Conservation (phyloP, 306 rosid species). For the Styphnolobium japonicum region DNA sequence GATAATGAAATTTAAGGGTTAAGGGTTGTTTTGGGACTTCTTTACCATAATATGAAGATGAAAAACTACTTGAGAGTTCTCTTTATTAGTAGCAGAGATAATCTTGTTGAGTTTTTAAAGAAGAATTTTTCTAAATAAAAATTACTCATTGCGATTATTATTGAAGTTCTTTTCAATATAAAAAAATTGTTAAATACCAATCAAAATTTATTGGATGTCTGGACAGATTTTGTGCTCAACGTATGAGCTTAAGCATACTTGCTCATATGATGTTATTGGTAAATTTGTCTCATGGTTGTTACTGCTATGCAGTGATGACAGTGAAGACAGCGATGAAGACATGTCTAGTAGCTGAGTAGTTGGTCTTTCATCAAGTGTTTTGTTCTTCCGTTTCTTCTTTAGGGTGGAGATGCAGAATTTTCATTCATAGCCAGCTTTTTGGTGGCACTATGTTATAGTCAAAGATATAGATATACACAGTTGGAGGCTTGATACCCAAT, state of each 20-base stretch:
- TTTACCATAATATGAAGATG: not conserved
- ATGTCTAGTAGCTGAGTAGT: conserved; percentile 43
- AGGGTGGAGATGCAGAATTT: not conserved
- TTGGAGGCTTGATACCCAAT: conserved; percentile 40
- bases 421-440: conserved; percentile 20
- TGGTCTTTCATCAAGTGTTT: not conserved
- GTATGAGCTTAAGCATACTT: not conserved
- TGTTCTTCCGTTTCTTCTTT: conserved; percentile 1
- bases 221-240: not conserved
- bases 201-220: not conserved
- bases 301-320: conserved; percentile 66
- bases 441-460: not conserved
- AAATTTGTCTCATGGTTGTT: conserved; percentile 10
- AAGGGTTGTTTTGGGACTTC: not conserved
- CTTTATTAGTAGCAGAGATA: not conserved
- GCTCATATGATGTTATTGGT: not conserved
- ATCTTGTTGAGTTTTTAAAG: not conserved
- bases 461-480: conserved; percentile 15
- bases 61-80: not conserved
- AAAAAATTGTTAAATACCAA: not conserved
- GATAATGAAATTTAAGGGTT: not conserved
- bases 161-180: not conserved
- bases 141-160: not conserved
- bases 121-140: not conserved
- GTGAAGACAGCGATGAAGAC: conserved; percentile 76